These are phyloP conservation scores for Xeromyces bisporus DNA, from an alignment of 495 filamentous ascomycete genomes.

Conservation along the genomic window DNA sequence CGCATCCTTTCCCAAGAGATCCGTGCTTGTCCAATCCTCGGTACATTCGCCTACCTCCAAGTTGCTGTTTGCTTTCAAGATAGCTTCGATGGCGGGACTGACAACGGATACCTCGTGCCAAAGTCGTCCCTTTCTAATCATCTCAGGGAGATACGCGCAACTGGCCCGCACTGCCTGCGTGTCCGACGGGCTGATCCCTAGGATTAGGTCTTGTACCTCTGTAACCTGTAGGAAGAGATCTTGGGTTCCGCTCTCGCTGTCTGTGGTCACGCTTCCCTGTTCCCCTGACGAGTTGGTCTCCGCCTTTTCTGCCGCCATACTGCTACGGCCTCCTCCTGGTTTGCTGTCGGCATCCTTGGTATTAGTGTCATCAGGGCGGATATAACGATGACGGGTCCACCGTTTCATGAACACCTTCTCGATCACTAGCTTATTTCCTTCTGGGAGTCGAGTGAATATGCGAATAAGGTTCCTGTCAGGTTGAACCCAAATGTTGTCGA, in stretches of 20 bases:
- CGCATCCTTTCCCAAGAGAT: constrained; percentile 12
- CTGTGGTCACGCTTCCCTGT: neutral
- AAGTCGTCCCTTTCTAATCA: constrained; percentile 16
- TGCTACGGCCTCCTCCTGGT: neutral
- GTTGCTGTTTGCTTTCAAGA: constrained; percentile 13
- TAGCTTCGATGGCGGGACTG: constrained; percentile 12
- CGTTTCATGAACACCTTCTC: constrained; percentile 19
- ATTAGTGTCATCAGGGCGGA: constrained; percentile 3
- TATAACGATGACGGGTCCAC: constrained; percentile 13
- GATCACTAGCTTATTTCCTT: constrained; percentile 7
- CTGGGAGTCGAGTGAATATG: constrained; percentile 8
- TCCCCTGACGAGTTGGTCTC: neutral
- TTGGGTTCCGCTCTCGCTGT: constrained; percentile 2
- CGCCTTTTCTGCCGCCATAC: neutral
- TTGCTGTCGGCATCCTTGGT: neutral
- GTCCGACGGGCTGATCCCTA: constrained; percentile 5
- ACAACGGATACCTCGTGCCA: constrained; percentile 30
- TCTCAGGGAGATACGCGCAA: constrained; percentile 8
- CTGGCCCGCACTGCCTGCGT: constrained; percentile 9
- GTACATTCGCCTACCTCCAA: constrained; percentile 19
- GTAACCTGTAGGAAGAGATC: constrained; percentile 21
- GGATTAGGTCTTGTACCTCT: constrained; percentile 24
- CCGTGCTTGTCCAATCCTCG: constrained; percentile 11
- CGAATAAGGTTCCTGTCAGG: constrained; percentile 8
- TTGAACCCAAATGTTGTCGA: constrained; percentile 17